These are phyloP conservation scores for Claviceps arundinis DNA, from an alignment of 2,329 filamentous ascomycete genomes.

Conservation along the genomic window DNA sequence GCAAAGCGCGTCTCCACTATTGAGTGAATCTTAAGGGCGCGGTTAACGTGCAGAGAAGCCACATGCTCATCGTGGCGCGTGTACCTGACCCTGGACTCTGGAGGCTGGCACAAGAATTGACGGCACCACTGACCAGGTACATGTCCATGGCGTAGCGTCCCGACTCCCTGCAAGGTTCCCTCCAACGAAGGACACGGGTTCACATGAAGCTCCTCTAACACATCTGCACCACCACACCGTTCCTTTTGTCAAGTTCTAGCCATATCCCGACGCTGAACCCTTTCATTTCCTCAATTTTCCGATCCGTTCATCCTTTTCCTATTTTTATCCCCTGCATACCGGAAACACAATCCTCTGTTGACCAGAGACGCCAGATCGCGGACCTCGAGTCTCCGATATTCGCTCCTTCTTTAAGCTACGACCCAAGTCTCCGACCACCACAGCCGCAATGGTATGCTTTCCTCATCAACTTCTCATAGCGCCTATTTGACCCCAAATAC, in stretches of 20 bases:
- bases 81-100: background rate
- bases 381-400: too few relatives aligned
- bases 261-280: too few relatives aligned
- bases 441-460: too few relatives aligned
- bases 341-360: too few relatives aligned
- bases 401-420: too few relatives aligned
- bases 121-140: slow-evolving; percentile 14
- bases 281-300: too few relatives aligned
- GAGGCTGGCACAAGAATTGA: slow-evolving; percentile 1
- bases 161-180: background rate
- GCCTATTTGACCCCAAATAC: background rate
- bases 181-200: slow-evolving; percentile 1
- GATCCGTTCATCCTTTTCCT: too few relatives aligned
- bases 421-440: too few relatives aligned
- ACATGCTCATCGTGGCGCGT: background rate
- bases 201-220: background rate
- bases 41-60: background rate
- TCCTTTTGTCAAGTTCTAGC: too few relatives aligned
- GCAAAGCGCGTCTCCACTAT: background rate
- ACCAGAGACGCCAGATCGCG: too few relatives aligned
- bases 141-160: slow-evolving; percentile 12
- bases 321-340: too few relatives aligned
- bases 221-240: background rate
- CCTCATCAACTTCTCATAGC: background rate
- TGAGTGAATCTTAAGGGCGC: too few relatives aligned